Conservation (phyloP, 148 eudicot genomes). For the Rhododendron williamsianum region DNA sequence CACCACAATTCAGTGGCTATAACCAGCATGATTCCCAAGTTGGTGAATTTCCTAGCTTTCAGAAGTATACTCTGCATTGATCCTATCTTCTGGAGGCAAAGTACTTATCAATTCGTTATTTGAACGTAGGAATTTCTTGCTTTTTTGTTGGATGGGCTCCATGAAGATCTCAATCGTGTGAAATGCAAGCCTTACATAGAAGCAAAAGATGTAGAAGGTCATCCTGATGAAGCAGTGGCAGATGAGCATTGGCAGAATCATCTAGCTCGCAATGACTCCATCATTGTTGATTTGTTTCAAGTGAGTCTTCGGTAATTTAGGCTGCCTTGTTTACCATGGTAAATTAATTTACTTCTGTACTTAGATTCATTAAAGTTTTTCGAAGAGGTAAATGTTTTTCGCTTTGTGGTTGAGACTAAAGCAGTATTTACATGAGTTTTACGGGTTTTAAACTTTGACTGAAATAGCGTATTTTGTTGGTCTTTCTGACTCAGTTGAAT, state of each 20-base stretch:
- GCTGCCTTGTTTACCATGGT: neutral
- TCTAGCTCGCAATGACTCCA: conserved; percentile 76
- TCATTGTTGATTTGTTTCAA: conserved; percentile 71
- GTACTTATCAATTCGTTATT: neutral
- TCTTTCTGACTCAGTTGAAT: conserved; percentile 8
- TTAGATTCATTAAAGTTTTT: neutral
- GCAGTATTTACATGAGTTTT: neutral
- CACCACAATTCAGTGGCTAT: conserved; percentile 79
- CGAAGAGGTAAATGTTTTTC: neutral
- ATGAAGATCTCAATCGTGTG: conserved; percentile 89
- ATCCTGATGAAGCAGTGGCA: conserved; percentile 58
- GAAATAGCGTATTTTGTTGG: neutral
- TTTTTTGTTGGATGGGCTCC: conserved; percentile 85
- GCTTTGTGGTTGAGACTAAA: neutral
- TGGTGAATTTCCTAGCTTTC: conserved; percentile 10
- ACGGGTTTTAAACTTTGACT: neutral
- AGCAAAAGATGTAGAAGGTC: conserved; percentile 47
- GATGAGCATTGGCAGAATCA: conserved; percentile 78
- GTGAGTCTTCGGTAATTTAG: conserved; percentile 37
- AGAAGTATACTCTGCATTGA: conserved; percentile 1
- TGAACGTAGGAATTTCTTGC: conserved; percentile 69
- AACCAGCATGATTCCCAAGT: conserved; percentile 96
- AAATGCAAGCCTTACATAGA: conserved; percentile 63
- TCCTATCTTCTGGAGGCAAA: neutral
- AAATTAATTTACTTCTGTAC: neutral